Percentiles rank a stretch among this genome's conserved stretches.
Evolutionary conservation across 192 early-diverging fungal species (phyloP).

Genomic region (Geosiphon pyriformis): DNA sequence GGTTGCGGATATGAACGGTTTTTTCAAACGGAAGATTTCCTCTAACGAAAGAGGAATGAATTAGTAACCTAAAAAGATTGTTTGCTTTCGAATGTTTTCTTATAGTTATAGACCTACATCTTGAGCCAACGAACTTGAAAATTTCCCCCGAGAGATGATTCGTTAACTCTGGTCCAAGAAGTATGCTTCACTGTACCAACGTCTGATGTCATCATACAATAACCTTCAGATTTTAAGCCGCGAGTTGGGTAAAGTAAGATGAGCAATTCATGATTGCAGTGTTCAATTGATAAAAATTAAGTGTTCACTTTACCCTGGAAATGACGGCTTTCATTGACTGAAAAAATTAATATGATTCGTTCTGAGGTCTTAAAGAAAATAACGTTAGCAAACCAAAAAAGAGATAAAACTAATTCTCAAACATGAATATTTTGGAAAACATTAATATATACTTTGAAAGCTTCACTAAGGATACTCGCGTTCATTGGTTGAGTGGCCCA

Average conservation of each 20-base stretch:
- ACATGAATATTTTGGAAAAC: not conserved
- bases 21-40: not conserved
- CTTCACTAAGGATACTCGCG: not conserved
- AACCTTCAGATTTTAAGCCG: not conserved
- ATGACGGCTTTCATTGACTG: slow-evolving; percentile 5
- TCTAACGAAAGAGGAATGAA: not conserved
- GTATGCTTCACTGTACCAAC: slow-evolving; percentile 1
- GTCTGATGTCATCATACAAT: not conserved
- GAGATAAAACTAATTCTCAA: not conserved
- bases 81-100: no score
- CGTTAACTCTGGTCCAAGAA: slow-evolving; percentile 3
- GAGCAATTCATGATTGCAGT: no score
- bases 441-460: not conserved
- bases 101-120: not conserved
- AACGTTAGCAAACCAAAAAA: no score
- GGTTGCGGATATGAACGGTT: slow-evolving; percentile 3
- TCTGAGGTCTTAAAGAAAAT: not conserved
- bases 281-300: no score
- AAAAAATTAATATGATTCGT: slow-evolving; percentile 2
- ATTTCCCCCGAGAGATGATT: not conserved
- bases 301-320: slow-evolving; percentile 1
- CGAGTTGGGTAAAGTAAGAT: no score
- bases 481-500: slow-evolving; percentile 2
- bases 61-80: not conserved
- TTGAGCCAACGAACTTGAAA: slow-evolving; percentile 4